Percentiles rank a stretch among this genome's conserved stretches.
Evolutionary conservation across 768 basidiomycete genomes (phyloP).

Genomic region (Lactarius hengduanensis): DNA sequence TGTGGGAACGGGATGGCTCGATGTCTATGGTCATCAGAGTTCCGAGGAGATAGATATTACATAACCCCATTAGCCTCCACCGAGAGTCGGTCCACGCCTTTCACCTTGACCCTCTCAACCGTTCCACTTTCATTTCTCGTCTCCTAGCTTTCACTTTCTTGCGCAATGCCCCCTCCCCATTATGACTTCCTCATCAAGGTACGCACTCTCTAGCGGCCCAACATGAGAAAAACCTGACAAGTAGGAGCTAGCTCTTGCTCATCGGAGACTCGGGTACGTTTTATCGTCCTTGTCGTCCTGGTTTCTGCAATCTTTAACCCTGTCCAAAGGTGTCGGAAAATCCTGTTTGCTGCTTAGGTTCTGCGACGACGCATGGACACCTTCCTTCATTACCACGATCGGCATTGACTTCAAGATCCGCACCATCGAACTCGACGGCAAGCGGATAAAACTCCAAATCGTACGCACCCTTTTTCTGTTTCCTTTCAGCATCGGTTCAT

Average conservation of each 20-base stretch:
- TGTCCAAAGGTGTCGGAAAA: slow-evolving; percentile 80
- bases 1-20: background rate
- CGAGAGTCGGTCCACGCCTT: background rate
- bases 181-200: slow-evolving; percentile 98
- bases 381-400: slow-evolving; percentile 98
- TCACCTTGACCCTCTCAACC: background rate
- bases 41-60: background rate
- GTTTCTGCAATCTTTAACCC: background rate
- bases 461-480: slow-evolving; percentile 47
- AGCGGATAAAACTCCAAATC: slow-evolving; percentile 98
- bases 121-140: background rate
- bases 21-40: slow-evolving; percentile 10
- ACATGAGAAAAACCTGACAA: slow-evolving; percentile 24
- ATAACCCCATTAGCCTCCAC: background rate
- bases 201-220: slow-evolving; percentile 27
- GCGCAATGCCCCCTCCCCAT: slow-evolving; percentile 82
- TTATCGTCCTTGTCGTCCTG: background rate
- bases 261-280: slow-evolving; percentile 89
- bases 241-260: slow-evolving; percentile 68
- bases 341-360: slow-evolving; percentile 94
- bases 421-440: slow-evolving; percentile 97
- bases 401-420: slow-evolving; percentile 99
- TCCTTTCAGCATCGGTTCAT: background rate
- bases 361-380: slow-evolving; percentile 99
- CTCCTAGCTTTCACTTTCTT: background rate